These are phyloP conservation scores for Melampsora abietis-canadensis DNA, from an alignment of 1,284 basidiomycete genomes.

Conservation along the genomic window DNA sequence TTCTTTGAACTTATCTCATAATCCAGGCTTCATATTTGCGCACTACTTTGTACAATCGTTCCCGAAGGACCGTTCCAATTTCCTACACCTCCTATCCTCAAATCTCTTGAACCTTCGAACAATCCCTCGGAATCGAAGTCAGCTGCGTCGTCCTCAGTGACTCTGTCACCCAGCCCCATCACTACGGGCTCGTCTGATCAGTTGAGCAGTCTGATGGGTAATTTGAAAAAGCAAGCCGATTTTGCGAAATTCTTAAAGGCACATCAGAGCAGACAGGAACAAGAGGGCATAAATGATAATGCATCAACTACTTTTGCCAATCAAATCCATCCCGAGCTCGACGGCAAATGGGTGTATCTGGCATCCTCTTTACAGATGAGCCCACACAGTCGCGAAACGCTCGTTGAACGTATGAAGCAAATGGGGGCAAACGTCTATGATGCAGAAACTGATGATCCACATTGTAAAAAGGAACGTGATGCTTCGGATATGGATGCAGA, in stretches of 20 bases:
- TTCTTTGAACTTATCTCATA: slow-evolving; percentile 1
- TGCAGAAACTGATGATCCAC: not conserved
- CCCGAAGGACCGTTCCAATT: slow-evolving; percentile 39
- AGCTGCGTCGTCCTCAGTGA: not conserved
- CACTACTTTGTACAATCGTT: slow-evolving; percentile 12
- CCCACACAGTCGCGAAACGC: slow-evolving; percentile 1
- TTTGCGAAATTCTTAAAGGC: slow-evolving; percentile 14
- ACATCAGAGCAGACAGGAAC: slow-evolving; percentile 10
- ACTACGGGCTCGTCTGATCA: slow-evolving; percentile 25
- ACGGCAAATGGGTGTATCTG: slow-evolving; percentile 27
- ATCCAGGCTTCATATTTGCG: slow-evolving; percentile 22
- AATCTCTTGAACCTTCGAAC: not conserved
- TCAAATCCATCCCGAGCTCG: slow-evolving; percentile 11
- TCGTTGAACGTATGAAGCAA: slow-evolving; percentile 9
- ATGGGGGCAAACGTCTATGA: slow-evolving; percentile 36
- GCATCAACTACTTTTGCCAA: not conserved
- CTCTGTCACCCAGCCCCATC: not conserved
- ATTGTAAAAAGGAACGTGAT: not conserved
- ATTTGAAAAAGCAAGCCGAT: not conserved
- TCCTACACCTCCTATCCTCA: slow-evolving; percentile 26
- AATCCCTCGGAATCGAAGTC: not conserved
- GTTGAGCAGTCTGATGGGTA: not conserved
- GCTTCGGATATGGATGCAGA: not conserved
- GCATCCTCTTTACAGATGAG: slow-evolving; percentile 17
- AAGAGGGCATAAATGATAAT: not conserved